Base-by-base conservation (phyloP, 805 yeast genomes). In the Cyberlindnera veronae region DNA sequence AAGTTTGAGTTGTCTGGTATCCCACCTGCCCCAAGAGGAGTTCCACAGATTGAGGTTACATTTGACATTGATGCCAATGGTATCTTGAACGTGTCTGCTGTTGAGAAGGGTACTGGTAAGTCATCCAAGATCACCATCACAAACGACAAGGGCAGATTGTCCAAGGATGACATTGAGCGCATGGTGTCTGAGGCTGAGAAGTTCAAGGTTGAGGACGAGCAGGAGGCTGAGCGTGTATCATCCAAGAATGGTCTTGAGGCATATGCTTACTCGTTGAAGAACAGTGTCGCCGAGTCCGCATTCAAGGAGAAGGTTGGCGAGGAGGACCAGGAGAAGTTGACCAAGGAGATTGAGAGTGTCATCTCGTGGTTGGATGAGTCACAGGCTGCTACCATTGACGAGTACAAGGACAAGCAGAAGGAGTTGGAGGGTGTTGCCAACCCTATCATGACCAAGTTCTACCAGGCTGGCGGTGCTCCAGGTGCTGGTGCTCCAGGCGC, bases 21-120 rank as follows among this genome's bases (percentile, higher is more conserved):
- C 53, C 97, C 97, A 64, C 96, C 97, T 58, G 96, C 96, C 40
- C 96, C 96, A 74, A 88, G 96, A 77, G 97, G 97, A 81, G 95
- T 85, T 60, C 97, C 97, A 63, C 96, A 89, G 76, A 83, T 90
- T 62, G 97, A 90, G 79, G 97, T 90, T 57, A 89, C 96, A 60
- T 90, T 90, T 67, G 97, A 90, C 68, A 75, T 90, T 63, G 97
- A 90, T 68, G 96, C 97, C 57, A 90, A 90, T 71, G 97, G 97
- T 77, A 90, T 90, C 71, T 77, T 90, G 75, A 90, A 90, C 72
- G 97, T 90, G 47, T 83, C 95, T 58, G 98, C 98, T 47, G 81
- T 90, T 59, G 98, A 90, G 77, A 91, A 91, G 83, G 96, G 96
- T 76, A 91, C 98, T 55, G 98, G 98, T 77, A 90, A 90, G 79